These are phyloP conservation scores for Fusarium multiceps DNA, from an alignment of 2,329 filamentous ascomycete genomes.

Conservation along the genomic window DNA sequence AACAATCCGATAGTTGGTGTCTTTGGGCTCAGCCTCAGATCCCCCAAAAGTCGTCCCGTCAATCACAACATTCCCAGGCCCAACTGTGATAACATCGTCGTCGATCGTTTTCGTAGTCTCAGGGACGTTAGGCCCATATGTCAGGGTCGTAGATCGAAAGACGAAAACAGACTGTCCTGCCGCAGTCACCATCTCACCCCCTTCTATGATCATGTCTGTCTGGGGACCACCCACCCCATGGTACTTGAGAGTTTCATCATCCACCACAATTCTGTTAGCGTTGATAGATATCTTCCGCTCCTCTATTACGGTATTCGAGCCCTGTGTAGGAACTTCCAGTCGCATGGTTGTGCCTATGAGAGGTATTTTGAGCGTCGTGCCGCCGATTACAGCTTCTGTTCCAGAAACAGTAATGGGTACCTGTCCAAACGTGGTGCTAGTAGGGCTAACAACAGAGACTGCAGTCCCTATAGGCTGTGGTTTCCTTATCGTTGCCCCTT, in stretches of 20 bases:
- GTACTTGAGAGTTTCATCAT: constrained; percentile 53
- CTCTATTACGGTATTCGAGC: constrained; percentile 51
- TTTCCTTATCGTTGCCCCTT: constrained; percentile 58
- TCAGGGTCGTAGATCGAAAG: constrained; percentile 57
- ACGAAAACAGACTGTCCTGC: constrained; percentile 56
- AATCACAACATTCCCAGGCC: constrained; percentile 56
- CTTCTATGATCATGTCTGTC: constrained; percentile 59
- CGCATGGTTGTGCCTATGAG: constrained; percentile 49
- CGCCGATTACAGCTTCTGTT: constrained; percentile 55
- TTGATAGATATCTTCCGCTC: constrained; percentile 51
- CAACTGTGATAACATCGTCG: constrained; percentile 64
- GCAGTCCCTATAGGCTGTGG: constrained; percentile 50
- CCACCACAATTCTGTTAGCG: constrained; percentile 52
- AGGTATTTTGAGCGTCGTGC: constrained; percentile 57
- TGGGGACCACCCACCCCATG: constrained; percentile 48
- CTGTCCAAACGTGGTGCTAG: constrained; percentile 53
- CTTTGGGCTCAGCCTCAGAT: constrained; percentile 47
- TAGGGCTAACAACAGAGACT: constrained; percentile 51
- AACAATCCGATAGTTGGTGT: constrained; percentile 59
- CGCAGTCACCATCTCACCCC: constrained; percentile 60
- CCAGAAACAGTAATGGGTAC: constrained; percentile 57
- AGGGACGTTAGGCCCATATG: constrained; percentile 55
- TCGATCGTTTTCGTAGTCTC: constrained; percentile 56
- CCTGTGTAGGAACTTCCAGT: constrained; percentile 53
- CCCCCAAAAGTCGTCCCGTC: constrained; percentile 59